These are phyloP conservation scores for Aphanomyces astaci DNA, from an alignment of 352 stramenopile genomes.

Conservation along the genomic window DNA sequence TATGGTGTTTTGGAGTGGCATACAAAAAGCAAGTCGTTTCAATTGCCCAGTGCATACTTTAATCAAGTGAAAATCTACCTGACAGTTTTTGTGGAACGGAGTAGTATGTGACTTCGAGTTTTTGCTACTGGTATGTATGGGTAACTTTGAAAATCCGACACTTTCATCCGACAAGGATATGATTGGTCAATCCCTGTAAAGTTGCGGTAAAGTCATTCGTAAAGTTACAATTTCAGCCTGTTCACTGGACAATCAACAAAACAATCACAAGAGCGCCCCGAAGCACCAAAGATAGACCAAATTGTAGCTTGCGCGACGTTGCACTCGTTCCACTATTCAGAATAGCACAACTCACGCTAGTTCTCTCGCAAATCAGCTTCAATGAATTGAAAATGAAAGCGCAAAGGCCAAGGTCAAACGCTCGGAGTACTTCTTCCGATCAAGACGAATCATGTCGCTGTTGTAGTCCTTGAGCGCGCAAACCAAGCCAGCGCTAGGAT, in stretches of 20 bases:
- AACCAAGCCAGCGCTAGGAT: not conserved
- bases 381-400: not conserved
- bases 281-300: not conserved
- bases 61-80: no score
- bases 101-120: no score
- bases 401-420: not conserved
- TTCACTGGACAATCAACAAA: not conserved
- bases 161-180: slow-evolving; percentile 3
- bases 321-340: not conserved
- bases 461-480: not conserved
- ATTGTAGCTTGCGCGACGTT: not conserved
- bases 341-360: not conserved
- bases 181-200: not conserved
- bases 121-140: no score
- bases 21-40: no score
- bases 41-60: no score
- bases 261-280: not conserved
- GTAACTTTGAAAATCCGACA: slow-evolving; percentile 8
- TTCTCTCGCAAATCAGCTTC: slow-evolving; percentile 13
- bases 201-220: no score
- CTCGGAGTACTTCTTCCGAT: not conserved
- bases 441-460: not conserved
- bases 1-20: no score
- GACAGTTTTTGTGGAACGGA: no score
- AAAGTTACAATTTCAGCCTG: not conserved